Evolutionary conservation across 2,329 filamentous ascomycete genomes (phyloP).

Genomic region (Aspergillus sp.): DNA sequence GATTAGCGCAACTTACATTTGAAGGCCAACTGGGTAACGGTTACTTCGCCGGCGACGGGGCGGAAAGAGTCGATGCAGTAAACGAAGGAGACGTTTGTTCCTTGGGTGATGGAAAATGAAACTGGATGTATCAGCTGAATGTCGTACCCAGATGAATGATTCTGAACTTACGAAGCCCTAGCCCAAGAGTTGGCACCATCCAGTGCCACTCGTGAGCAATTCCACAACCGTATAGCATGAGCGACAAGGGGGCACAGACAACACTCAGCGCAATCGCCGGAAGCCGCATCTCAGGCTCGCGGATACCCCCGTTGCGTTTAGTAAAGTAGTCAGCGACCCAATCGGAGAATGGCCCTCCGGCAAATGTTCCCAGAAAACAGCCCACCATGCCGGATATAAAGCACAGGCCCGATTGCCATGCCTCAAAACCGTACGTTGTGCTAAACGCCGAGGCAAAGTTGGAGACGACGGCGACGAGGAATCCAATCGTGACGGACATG

Average conservation of each 20-base stretch:
- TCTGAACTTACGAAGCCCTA: conserved; percentile 29
- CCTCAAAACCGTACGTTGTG: conserved; percentile 8
- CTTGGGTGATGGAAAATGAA: conserved; percentile 12
- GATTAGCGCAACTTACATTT: not conserved
- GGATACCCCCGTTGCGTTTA: conserved; percentile 9
- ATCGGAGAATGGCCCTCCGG: conserved; percentile 15
- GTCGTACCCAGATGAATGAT: not conserved
- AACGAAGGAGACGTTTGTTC: conserved; percentile 12
- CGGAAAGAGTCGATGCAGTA: conserved; percentile 20
- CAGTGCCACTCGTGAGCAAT: conserved; percentile 45
- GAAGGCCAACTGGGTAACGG: conserved; percentile 14
- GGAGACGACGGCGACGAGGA: conserved; percentile 13
- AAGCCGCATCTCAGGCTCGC: conserved; percentile 16
- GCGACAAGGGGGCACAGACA: conserved; percentile 30
- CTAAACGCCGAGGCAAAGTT: conserved; percentile 16
- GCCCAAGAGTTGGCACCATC: conserved; percentile 61
- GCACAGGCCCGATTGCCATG: conserved; percentile 15
- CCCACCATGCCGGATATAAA: conserved; percentile 10
- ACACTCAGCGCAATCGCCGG: conserved; percentile 24
- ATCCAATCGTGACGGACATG: conserved; percentile 14
- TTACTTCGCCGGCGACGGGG: conserved; percentile 12
- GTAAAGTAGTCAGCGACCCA: conserved; percentile 14
- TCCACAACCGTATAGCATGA: conserved; percentile 40
- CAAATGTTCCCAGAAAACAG: conserved; percentile 6
- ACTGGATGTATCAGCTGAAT: not conserved